A percentile compares a stretch with the other conserved stretches of the same genome.
Evolutionary conservation across 2,329 filamentous ascomycete genomes (phyloP).

Genomic region (Pseudogymnoascus sp.): DNA sequence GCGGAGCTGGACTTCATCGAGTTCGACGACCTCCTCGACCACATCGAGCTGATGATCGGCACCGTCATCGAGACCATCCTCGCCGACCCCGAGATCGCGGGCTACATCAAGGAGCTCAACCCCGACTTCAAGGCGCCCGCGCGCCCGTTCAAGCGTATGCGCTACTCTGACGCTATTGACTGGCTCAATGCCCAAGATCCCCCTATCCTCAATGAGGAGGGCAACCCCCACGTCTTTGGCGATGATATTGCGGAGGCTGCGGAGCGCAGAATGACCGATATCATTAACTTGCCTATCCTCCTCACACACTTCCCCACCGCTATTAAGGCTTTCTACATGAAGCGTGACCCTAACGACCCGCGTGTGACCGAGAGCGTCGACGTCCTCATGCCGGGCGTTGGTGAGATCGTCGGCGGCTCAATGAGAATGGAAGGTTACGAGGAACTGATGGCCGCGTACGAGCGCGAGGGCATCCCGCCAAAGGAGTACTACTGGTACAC

Average conservation of each 20-base stretch:
- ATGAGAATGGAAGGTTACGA: slow-evolving; percentile 95
- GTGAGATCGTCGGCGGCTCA: slow-evolving; percentile 90
- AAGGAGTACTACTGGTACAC: slow-evolving; percentile 97
- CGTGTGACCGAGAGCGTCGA: slow-evolving; percentile 93
- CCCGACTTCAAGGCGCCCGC: slow-evolving; percentile 74
- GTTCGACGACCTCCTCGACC: slow-evolving; percentile 78
- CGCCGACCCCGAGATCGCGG: slow-evolving; percentile 62
- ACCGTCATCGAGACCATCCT: slow-evolving; percentile 72
- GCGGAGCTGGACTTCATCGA: slow-evolving; percentile 93
- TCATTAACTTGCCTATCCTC: slow-evolving; percentile 91
- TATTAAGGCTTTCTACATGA: slow-evolving; percentile 99
- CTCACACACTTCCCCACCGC: slow-evolving; percentile 93
- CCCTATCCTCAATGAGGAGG: slow-evolving; percentile 83
- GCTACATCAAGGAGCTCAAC: slow-evolving; percentile 78
- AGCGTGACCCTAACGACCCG: slow-evolving; percentile 67
- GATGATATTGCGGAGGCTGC: slow-evolving; percentile 98
- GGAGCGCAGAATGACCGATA: slow-evolving; percentile 93
- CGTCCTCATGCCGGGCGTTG: slow-evolving; percentile 78
- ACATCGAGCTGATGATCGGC: slow-evolving; percentile 68
- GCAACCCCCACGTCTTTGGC: slow-evolving; percentile 80
- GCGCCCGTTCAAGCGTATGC: slow-evolving; percentile 89
- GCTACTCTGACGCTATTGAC: slow-evolving; percentile 84
- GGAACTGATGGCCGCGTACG: slow-evolving; percentile 80
- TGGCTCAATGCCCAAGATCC: slow-evolving; percentile 82
- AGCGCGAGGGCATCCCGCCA: slow-evolving; percentile 76